Evolutionary conservation across 1,284 basidiomycete species (phyloP), one percentile per base, ranked within the genome.

Genomic region (Crepidotus sp.): DNA sequence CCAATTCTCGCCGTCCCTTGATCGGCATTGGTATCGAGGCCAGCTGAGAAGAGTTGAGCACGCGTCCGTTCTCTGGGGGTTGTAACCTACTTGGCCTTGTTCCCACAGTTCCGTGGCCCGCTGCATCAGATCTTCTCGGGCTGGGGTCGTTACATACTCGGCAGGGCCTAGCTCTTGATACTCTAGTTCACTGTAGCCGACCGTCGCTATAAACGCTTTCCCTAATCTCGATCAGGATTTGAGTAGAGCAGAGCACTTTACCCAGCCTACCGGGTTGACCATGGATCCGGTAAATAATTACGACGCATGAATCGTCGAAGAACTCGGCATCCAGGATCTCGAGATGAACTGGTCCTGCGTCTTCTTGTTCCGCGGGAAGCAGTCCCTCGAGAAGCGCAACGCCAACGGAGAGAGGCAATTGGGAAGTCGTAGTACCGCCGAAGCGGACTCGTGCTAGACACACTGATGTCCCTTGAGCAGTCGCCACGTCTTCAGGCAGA

Each of bases 231-330:
- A 66, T 64, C 57, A 63, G 40, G 54, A 57, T 42, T 43, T 49
- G 50, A 40, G 52, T 50, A 52, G 42, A 41, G 7, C 50, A 52
- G 42, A 40, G 10, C 13, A 41, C 43, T 44, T 56, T 46, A 46
- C 38, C 39, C 49, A 53, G 64, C 70, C 58, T 59, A 77, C 73
- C 65, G 52, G 63, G 61, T 59, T 61, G 54, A 55, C 61, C 63
- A 32, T 63, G 60, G 51, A 58, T 57, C 57, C 66, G 70, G 63
- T 75, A 79, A 48, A 83, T 70, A 53, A 84, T 65, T 53, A 83
- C 68, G 45, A 84, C 57, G 55, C 60, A 67, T 59, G 80, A 71
- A 55, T 84, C 78, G 65, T 88, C 83, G 59, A 87, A 85, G 62
- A 87, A 87, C 46, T 83, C 80, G 42, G 67, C 70, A 55, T 80